Evolutionary conservation across 257 asterid genomes (phyloP).

Genomic region (Jasminum sambac): DNA sequence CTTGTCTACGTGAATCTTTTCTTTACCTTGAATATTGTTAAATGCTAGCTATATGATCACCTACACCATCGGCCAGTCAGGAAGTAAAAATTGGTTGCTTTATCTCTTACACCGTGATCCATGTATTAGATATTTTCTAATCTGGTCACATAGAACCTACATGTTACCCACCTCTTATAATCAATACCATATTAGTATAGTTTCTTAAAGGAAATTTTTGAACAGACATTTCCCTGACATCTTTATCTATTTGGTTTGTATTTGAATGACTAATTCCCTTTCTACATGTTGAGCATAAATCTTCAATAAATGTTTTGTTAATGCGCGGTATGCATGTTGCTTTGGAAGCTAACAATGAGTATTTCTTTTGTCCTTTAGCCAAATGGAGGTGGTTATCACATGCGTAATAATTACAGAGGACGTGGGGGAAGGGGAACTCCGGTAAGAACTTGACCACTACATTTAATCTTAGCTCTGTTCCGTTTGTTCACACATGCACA

Average conservation of each 20-base stretch:
- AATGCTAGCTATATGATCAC: background rate
- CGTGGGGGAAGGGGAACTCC: slow-evolving; percentile 93
- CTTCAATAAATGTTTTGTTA: slow-evolving; percentile 1
- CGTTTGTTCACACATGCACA: background rate
- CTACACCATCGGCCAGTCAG: background rate
- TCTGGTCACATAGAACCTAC: background rate
- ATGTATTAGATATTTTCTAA: background rate
- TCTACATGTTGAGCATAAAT: background rate
- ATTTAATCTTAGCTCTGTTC: background rate
- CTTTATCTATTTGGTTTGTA: background rate
- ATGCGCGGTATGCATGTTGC: background rate
- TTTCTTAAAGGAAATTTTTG: background rate
- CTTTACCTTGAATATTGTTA: background rate
- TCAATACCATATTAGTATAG: background rate
- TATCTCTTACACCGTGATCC: background rate
- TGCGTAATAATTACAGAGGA: slow-evolving; percentile 71
- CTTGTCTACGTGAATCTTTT: background rate
- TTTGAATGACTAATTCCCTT: background rate
- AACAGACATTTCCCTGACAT: background rate
- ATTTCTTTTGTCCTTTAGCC: slow-evolving; percentile 44
- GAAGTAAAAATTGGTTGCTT: background rate
- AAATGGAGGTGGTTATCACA: slow-evolving; percentile 63
- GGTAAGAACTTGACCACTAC: slow-evolving; percentile 37
- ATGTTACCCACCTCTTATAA: background rate
- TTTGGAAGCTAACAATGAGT: slow-evolving; percentile 26